Percentiles rank a stretch among this genome's conserved stretches.
Evolutionary conservation across 768 basidiomycete species (phyloP).

Genomic region (Lactarius deliciosus): DNA sequence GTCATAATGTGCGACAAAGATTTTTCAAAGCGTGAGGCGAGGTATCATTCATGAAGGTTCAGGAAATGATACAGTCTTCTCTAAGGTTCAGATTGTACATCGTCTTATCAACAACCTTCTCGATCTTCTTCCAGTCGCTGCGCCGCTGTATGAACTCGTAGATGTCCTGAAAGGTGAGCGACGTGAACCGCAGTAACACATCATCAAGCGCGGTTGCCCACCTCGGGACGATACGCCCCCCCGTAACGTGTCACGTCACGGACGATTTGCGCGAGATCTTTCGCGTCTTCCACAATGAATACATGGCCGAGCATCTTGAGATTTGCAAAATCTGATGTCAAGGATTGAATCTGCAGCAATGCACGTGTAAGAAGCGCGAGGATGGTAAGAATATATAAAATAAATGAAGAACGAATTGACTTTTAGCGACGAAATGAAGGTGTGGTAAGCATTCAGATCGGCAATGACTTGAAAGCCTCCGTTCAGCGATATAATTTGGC

Average conservation of each 20-base stretch:
- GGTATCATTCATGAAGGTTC: conserved; percentile 7
- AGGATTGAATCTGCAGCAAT: conserved; percentile 57
- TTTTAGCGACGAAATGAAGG: conserved; percentile 85
- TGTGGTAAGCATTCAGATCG: conserved; percentile 91
- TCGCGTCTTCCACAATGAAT: conserved; percentile 93
- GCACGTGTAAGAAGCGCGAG: conserved; percentile 10
- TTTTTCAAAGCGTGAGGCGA: not conserved
- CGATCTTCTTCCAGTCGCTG: conserved; percentile 98
- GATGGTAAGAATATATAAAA: not conserved
- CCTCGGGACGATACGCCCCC: conserved; percentile 92
- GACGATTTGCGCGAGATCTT: conserved; percentile 94
- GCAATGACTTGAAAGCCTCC: conserved; percentile 97
- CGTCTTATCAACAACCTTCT: conserved; percentile 91
- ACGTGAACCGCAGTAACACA: conserved; percentile 2
- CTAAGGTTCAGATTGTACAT: conserved; percentile 94
- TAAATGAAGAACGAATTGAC: conserved; percentile 38
- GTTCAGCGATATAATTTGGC: conserved; percentile 91
- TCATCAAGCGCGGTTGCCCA: conserved; percentile 35
- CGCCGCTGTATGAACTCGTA: conserved; percentile 95
- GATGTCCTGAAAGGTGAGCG: conserved; percentile 53
- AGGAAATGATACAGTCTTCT: conserved; percentile 75
- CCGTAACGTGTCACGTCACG: conserved; percentile 94
- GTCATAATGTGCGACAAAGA: not conserved
- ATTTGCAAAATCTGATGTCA: conserved; percentile 87
- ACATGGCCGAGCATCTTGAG: conserved; percentile 98